Evolutionary conservation across 805 yeast genomes (phyloP), one percentile per base, ranked within the genome.

Genomic region (Osmozyma mogii): DNA sequence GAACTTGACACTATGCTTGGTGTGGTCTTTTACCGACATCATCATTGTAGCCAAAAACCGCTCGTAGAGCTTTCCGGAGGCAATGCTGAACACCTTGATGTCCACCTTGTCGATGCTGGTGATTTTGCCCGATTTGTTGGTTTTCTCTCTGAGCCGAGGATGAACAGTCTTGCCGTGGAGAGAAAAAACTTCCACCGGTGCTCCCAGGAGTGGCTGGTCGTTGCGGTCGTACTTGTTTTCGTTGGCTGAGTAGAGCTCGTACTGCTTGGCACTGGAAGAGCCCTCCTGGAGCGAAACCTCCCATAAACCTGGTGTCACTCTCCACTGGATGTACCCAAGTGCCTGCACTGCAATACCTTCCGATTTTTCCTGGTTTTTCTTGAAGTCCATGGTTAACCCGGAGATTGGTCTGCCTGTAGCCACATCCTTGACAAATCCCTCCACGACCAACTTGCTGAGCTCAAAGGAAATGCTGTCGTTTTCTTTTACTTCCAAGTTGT

Each of bases 41-140:
- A 78, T 78, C 95, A 84, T 84, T n/a, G 80, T 79, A 10, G 79
- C 66, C 34, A 80, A 44, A 27, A 84, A 69, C 36, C 84, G 58
- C 49, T 84, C 95, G 50, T 84, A 84, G 22, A 76, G 53, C 39
- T 76, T 84, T 0, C 95, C 95, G 40, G 88, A 76, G 1, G 94
- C 89, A 24, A 84, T 78, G 1, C 88, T 69, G 57, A 84, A 85
- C 22, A 84, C 77, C 49, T 84, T 84, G 26, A 84, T 71, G 9
- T 76, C 81, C 0, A 68, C 29, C 37, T 43, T 22, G 32, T 32
- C 29, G 24, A 23, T 41, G 21, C 31, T 17, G 24, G 30, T 16
- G 24, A 10, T 27, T 25, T 24, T 16, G 23, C 26, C 26, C 27
- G 26, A 25, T 19, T 21, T 10, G 23, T 45, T 49, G 2, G 37